A percentile compares a stretch with the other conserved stretches of the same genome.
phyloP scores from a whole-genome alignment of 1,139 yeast species.

The Candida freyschussii region DNA sequence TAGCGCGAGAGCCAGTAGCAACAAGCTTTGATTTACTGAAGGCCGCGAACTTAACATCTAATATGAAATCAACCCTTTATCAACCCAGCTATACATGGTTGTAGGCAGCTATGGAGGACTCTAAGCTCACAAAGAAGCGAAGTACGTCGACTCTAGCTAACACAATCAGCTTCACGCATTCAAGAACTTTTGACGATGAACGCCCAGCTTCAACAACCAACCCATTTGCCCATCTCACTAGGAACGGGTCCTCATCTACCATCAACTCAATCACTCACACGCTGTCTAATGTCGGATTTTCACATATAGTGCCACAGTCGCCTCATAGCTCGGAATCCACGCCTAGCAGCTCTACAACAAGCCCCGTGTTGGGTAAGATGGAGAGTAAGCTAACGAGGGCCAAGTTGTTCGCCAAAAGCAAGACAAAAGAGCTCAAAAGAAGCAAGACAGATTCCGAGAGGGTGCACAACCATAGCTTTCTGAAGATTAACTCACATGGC shows the following conservation, averaged over 20 bases:
- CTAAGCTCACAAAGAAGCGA: constrained; percentile 14
- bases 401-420: constrained; percentile 23
- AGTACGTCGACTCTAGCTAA: constrained; percentile 24
- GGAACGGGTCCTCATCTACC: constrained; percentile 22
- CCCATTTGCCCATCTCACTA: constrained; percentile 10
- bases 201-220: constrained; percentile 1
- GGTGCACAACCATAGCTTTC: constrained; percentile 36
- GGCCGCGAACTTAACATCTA: too few relatives aligned
- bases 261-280: constrained; percentile 23
- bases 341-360: constrained; percentile 4
- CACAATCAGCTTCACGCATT: constrained; percentile 23
- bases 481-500: constrained; percentile 29
- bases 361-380: constrained; percentile 17
- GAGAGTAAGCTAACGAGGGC: constrained; percentile 23
- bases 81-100: too few relatives aligned
- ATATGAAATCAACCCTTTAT: too few relatives aligned
- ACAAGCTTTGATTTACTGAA: too few relatives aligned
- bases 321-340: constrained; percentile 5
- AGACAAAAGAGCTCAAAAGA: constrained; percentile 22
- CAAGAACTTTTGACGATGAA: constrained; percentile 14
- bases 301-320: constrained; percentile 14
- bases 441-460: constrained; percentile 11
- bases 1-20: too few relatives aligned
- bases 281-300: constrained; percentile 24
- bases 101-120: constrained; percentile 5